These are phyloP conservation scores for Rhodomyrtus tomentosa DNA, from an alignment of 345 rosid species.

Conservation along the genomic window DNA sequence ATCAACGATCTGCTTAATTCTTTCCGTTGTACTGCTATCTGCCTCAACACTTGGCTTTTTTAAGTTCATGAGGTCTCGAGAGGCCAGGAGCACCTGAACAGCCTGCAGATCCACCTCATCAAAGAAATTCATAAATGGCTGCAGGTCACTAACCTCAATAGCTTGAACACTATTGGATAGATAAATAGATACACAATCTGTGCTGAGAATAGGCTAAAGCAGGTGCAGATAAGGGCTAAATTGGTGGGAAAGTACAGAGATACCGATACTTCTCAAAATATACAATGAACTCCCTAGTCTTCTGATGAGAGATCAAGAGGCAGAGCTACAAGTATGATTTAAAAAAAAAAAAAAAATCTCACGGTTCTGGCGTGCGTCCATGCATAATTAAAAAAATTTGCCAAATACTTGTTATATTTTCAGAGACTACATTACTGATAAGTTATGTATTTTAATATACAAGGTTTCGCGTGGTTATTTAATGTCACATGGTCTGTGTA, in stretches of 20 bases:
- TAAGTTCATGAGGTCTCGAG: constrained; percentile 40
- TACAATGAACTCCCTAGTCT: neutral
- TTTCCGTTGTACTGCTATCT: constrained; percentile 16
- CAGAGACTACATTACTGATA: neutral
- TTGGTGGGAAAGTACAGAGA: neutral
- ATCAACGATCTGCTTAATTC: constrained; percentile 29
- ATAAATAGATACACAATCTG: neutral
- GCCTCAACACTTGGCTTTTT: constrained; percentile 21
- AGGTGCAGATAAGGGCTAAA: neutral
- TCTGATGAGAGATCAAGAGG: neutral
- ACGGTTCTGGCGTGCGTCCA: neutral
- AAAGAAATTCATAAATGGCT: neutral
- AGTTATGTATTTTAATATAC: neutral
- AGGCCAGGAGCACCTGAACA: constrained; percentile 53
- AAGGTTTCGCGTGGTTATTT: neutral
- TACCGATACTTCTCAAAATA: neutral
- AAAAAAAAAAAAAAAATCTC: neutral
- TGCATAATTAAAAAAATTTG: neutral
- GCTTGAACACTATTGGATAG: neutral
- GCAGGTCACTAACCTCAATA: neutral
- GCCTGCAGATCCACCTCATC: constrained; percentile 34
- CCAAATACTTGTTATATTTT: neutral
- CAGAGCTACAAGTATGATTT: neutral
- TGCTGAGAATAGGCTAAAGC: neutral
- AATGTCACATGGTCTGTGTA: neutral